These are phyloP conservation scores for Cadophora sp. DNA, from an alignment of 2,329 filamentous ascomycete genomes.

Conservation along the genomic window DNA sequence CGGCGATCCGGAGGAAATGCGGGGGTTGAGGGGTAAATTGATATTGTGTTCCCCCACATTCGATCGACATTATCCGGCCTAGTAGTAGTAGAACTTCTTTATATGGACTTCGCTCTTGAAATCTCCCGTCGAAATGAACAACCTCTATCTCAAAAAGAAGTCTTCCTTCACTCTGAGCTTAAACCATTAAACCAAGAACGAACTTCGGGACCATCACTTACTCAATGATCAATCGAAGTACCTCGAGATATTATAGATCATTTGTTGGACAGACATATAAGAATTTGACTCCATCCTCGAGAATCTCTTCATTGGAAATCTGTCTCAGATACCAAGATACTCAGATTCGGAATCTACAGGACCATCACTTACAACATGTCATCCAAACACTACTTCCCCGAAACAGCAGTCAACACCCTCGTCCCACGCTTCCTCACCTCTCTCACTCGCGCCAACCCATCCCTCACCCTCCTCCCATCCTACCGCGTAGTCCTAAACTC, in stretches of 20 bases:
- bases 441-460: conserved; percentile 53
- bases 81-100: not conserved
- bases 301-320: not conserved
- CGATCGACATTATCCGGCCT: conserved; percentile 6
- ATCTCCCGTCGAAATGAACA: not conserved
- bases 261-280: no score
- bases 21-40: conserved; percentile 16
- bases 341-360: not conserved
- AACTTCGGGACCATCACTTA: no score
- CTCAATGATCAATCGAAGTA: not conserved
- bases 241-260: no score
- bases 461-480: conserved; percentile 51
- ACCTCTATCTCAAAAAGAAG: not conserved
- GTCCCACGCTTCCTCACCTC: conserved; percentile 56
- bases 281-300: no score
- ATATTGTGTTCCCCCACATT: conserved; percentile 13
- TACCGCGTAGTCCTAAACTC: conserved; percentile 57
- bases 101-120: not conserved
- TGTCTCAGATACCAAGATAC: not conserved
- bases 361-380: conserved; percentile 50
- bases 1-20: conserved; percentile 12
- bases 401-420: conserved; percentile 53
- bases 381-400: conserved; percentile 60
- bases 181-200: no score
- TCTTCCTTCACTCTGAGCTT: no score